Conservation (phyloP, 192 early-diverging fungal species). For the Mortierella hygrophila region DNA sequence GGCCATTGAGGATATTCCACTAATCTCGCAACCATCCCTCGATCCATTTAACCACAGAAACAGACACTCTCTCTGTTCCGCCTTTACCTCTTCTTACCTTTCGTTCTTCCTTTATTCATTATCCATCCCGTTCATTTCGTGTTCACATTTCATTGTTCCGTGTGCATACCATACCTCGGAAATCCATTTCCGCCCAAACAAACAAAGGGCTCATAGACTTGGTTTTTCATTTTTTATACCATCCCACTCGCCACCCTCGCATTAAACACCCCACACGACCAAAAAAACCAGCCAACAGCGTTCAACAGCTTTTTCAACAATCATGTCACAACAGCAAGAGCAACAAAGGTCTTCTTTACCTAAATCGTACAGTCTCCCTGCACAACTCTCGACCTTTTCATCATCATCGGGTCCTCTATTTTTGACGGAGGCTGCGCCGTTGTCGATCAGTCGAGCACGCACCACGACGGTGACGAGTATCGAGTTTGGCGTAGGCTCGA, state of each 20-base stretch:
- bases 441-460: slow-evolving; percentile 10
- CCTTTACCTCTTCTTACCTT: too few species aligned
- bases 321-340: neutral
- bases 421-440: slow-evolving; percentile 15
- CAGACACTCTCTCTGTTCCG: too few species aligned
- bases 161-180: neutral
- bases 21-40: too few species aligned
- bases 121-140: neutral
- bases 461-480: slow-evolving; percentile 11
- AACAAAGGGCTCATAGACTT: neutral
- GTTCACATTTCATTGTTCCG: neutral
- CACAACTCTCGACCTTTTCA: neutral
- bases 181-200: neutral
- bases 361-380: slow-evolving; percentile 18
- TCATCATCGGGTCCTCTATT: neutral
- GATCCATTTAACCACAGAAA: too few species aligned
- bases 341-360: neutral
- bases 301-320: neutral
- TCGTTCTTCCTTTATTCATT: neutral
- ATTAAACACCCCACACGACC: neutral
- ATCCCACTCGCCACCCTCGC: neutral
- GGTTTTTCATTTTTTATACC: neutral
- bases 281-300: neutral
- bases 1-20: neutral
- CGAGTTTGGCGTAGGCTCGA: neutral